Evolutionary conservation across 371 early-diverging fungal genomes (phyloP), one percentile per base, ranked within the genome.

Genomic region (Saksenaea vasiformis): DNA sequence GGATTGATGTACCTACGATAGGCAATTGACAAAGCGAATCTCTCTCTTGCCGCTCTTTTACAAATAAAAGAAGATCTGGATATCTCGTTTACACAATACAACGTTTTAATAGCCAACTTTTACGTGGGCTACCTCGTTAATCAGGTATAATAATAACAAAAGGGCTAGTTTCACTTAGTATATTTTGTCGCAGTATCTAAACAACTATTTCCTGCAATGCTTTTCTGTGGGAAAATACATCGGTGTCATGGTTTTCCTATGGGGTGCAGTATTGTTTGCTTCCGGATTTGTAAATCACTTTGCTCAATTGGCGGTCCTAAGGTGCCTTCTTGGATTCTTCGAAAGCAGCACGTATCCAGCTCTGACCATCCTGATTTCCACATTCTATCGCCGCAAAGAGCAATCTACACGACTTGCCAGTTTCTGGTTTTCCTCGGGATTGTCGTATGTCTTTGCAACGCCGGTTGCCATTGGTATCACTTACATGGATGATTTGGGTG

Each of bases 381-480:
- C 37, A 14, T 61, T 24, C 34, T 61, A 59, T 26, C 44, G 60
- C 1, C 37, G 53, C 17, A 37, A 35, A 54, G 61, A 61, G 51
- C 35, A 57, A 24, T 27, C 34, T 14, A 36, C 37, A n/a, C 59
- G 10, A 59, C 59, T 63, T 61, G 69, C 17, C 37, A 61, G 70
- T 9, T 66, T 56, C 41, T 51, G 39, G 57, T 35, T 57, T 0
- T 57, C 34, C n/a, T 13, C 27, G 15, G 39, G 34, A 9, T 31
- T 75, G 10, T 68, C 77, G 24, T 76, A 72, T 4, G 68, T 76
- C n/a, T 70, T 85, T 19, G 81, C 78, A 53, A 85, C 82, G 0
- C 78, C 79, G 9, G 67, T 80, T 38, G 67, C 65, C 7, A 67
- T 67, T 31, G 73, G 67, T 38, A 70, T 73, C 1, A 60, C 61